phyloP scores from a whole-genome alignment of 2,329 filamentous ascomycete genomes.

The Akanthomyces lecanii region DNA sequence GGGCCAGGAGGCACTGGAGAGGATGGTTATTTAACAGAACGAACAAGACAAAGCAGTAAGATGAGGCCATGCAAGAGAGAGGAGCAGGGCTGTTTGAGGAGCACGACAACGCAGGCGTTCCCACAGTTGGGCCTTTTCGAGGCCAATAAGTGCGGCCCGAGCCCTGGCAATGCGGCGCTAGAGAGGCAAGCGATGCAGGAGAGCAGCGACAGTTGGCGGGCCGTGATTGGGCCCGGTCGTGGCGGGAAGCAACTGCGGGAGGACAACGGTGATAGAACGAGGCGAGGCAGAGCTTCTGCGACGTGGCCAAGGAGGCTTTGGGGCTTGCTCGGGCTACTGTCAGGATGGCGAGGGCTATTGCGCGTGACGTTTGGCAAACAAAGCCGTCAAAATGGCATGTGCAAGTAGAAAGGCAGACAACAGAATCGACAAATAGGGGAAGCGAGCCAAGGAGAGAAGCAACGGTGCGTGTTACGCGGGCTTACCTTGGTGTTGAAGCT shows the following conservation, averaged over 20 bases:
- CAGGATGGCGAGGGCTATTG: neutral
- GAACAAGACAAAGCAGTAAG: slow-evolving; percentile 17
- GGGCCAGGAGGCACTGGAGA: slow-evolving; percentile 12
- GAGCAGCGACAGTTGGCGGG: slow-evolving; percentile 32
- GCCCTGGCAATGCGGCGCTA: slow-evolving; percentile 17
- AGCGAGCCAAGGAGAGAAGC: neutral
- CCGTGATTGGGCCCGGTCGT: slow-evolving; percentile 30
- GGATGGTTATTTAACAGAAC: slow-evolving; percentile 13
- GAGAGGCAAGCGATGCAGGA: slow-evolving; percentile 16
- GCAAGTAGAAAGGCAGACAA: neutral
- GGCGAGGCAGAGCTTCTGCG: neutral
- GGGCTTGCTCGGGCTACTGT: neutral
- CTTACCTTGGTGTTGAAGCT: slow-evolving; percentile 13
- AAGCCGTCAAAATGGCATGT: neutral
- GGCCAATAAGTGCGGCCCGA: slow-evolving; percentile 15
- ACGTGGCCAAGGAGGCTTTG: neutral
- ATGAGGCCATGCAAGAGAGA: slow-evolving; percentile 25
- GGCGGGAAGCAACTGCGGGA: neutral
- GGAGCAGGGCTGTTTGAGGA: slow-evolving; percentile 16
- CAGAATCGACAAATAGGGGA: neutral
- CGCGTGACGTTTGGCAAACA: neutral
- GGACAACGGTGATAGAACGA: neutral
- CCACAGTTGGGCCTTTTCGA: slow-evolving; percentile 14
- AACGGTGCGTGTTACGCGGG: neutral
- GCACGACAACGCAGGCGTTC: slow-evolving; percentile 7